Evolutionary conservation across 1,284 basidiomycete species (phyloP).

Genomic region (Cerioporus squamosus): DNA sequence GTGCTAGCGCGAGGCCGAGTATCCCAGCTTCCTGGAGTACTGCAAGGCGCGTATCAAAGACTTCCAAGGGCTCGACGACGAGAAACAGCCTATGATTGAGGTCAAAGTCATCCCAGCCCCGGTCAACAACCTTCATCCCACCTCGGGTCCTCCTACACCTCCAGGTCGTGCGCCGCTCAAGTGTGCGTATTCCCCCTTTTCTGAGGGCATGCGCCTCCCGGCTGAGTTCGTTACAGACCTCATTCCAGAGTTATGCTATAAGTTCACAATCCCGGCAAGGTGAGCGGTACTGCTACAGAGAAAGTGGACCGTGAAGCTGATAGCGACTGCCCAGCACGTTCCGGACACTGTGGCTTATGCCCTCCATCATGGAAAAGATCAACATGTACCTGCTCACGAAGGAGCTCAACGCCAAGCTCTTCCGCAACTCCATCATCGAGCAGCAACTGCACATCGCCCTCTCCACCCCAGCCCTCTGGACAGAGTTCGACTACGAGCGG

Average conservation of each 20-base stretch:
- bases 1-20: constrained; percentile 60
- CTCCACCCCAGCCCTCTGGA: constrained; percentile 65
- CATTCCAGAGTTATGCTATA: constrained; percentile 77
- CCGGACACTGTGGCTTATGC: constrained; percentile 67
- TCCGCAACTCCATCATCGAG: constrained; percentile 64
- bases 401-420: constrained; percentile 74
- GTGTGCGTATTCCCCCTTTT: constrained; percentile 42
- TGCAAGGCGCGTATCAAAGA: constrained; percentile 62
- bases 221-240: constrained; percentile 50
- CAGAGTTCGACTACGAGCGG: constrained; percentile 79
- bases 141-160: constrained; percentile 43
- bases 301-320: not conserved
- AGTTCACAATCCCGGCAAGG: constrained; percentile 77
- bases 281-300: constrained; percentile 31
- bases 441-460: constrained; percentile 66
- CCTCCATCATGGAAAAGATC: constrained; percentile 70
- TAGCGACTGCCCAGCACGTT: constrained; percentile 51
- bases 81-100: constrained; percentile 74
- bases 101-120: constrained; percentile 54
- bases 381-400: constrained; percentile 75
- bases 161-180: constrained; percentile 51
- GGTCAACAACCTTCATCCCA: constrained; percentile 58
- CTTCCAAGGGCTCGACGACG: constrained; percentile 63
- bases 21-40: constrained; percentile 64
- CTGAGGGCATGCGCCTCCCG: not conserved